A percentile compares a stretch with the other conserved stretches of the same genome.
These are phyloP conservation scores for Mallotus repandus DNA, from an alignment of 441 rosid genomes.

Conservation along the genomic window DNA sequence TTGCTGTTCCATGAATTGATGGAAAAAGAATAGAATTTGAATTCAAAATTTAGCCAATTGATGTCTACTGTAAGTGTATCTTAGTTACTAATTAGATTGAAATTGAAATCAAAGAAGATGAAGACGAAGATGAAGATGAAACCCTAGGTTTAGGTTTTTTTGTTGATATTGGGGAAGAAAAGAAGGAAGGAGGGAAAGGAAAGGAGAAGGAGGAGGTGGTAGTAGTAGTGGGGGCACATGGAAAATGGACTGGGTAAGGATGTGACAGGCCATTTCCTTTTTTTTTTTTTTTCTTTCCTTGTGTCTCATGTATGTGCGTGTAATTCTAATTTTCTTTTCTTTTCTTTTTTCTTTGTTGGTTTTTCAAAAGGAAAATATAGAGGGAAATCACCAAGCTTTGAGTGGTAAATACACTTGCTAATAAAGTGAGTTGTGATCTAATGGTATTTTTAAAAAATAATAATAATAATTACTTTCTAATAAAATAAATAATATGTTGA, in stretches of 20 bases:
- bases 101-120: background rate
- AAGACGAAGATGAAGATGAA: slow-evolving; percentile 20
- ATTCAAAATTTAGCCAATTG: background rate
- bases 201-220: background rate
- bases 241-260: slow-evolving; percentile 46
- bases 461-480: no score
- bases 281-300: background rate
- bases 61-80: background rate
- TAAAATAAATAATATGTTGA: no score
- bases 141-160: slow-evolving; percentile 48
- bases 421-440: no score
- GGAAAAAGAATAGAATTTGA: background rate
- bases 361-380: no score
- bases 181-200: background rate
- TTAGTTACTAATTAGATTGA: background rate
- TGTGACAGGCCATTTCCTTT: slow-evolving; percentile 55
- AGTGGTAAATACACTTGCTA: no score
- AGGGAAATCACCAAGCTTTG: no score
- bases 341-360: no score
- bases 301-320: background rate
- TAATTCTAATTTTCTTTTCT: no score
- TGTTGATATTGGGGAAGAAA: slow-evolving; percentile 26
- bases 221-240: slow-evolving; percentile 26
- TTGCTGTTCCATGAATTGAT: slow-evolving; percentile 16
- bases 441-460: no score